A percentile compares a stretch with the other conserved stretches of the same genome.
Conservation (phyloP, 78 protist genomes). For the Dictyostelium intermedium region DNA sequence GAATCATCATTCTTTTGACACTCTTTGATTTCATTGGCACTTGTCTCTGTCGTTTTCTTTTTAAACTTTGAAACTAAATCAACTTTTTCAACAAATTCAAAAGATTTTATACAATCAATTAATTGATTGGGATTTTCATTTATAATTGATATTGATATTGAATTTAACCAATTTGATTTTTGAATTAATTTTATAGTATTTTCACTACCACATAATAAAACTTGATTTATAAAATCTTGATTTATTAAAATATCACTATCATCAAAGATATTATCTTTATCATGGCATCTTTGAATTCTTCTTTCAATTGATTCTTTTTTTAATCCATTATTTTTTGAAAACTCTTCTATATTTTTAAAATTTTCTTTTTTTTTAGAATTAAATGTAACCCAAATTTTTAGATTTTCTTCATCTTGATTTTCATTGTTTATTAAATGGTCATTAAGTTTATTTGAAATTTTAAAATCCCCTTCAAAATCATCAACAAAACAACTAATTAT, state of each 20-base stretch:
- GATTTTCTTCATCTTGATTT: background rate
- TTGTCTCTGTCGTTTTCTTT: background rate
- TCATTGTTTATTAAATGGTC: background rate
- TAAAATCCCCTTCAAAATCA: background rate
- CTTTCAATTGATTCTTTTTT: conserved; percentile 8
- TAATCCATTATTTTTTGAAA: background rate
- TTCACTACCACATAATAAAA: background rate
- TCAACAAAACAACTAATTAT: background rate
- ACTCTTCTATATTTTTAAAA: background rate
- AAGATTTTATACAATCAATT: conserved; percentile 15
- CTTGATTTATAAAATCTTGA: background rate
- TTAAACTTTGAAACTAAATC: conserved; percentile 33
- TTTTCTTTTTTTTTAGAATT: background rate
- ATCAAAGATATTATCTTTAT: background rate
- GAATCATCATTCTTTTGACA: background rate
- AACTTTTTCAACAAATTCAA: background rate
- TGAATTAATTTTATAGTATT: background rate
- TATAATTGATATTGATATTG: conserved; percentile 4
- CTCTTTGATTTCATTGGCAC: background rate
- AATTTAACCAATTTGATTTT: conserved; percentile 52
- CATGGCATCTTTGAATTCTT: background rate
- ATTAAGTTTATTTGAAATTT: background rate
- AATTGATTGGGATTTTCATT: background rate
- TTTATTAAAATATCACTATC: conserved; percentile 22
- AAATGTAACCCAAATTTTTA: conserved; percentile 54